These are phyloP conservation scores for Cyberlindnera mrakii DNA, from an alignment of 805 yeast species.

Conservation along the genomic window DNA sequence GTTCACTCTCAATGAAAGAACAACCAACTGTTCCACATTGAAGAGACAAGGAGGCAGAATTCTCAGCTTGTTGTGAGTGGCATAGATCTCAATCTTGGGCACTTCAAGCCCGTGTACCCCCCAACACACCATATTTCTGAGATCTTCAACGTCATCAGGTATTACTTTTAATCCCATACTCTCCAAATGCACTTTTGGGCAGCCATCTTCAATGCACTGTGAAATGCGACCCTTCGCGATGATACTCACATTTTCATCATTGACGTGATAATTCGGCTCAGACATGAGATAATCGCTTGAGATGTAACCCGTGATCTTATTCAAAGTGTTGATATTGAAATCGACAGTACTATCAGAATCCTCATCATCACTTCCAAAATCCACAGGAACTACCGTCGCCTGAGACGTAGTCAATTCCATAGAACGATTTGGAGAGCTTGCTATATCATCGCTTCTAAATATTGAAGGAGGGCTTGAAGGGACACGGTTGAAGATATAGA, in stretches of 20 bases:
- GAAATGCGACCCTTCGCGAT: conserved; percentile 37
- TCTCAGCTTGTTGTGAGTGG: conserved; percentile 43
- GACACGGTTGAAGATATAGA: conserved; percentile 15
- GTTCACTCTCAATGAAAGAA: conserved; percentile 47
- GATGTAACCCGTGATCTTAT: conserved; percentile 19
- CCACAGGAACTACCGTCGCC: conserved; percentile 14
- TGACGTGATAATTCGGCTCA: conserved; percentile 14
- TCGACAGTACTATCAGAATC: conserved; percentile 17
- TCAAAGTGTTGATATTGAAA: conserved; percentile 20
- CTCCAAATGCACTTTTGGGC: conserved; percentile 41
- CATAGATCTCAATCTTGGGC: conserved; percentile 40
- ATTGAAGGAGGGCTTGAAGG: conserved; percentile 22
- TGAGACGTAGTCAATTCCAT: conserved; percentile 12
- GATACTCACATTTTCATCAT: conserved; percentile 11
- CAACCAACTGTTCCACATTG: conserved; percentile 42
- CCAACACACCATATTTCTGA: conserved; percentile 47
- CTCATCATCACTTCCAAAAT: conserved; percentile 9
- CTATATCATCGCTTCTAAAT: conserved; percentile 6
- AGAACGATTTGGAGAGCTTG: too few relatives aligned
- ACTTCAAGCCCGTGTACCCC: conserved; percentile 27
- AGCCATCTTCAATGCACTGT: conserved; percentile 41
- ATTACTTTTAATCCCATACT: conserved; percentile 39
- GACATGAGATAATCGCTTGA: conserved; percentile 17
- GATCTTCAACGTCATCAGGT: conserved; percentile 55
- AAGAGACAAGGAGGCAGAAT: conserved; percentile 46